These are phyloP conservation scores for Nicotiana rustica DNA, from an alignment of 305 asterid species.

Conservation along the genomic window DNA sequence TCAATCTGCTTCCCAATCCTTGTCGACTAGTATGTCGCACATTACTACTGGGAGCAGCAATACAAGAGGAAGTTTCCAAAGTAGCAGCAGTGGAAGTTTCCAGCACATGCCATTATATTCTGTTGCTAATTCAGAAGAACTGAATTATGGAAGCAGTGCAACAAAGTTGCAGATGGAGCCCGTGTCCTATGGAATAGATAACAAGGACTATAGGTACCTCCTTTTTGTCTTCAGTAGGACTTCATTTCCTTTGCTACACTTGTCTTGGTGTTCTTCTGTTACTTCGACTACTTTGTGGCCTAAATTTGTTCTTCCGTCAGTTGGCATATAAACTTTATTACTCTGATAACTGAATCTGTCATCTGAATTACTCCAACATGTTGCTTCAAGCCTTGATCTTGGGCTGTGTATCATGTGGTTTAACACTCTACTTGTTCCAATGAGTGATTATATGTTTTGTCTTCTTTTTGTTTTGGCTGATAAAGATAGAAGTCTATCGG, in stretches of 20 bases:
- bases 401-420: background rate
- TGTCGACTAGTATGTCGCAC: conserved; percentile 72
- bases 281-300: background rate
- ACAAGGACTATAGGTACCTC: conserved; percentile 79
- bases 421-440: background rate
- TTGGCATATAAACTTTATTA: background rate
- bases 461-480: background rate
- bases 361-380: background rate
- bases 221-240: background rate
- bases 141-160: conserved; percentile 62
- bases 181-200: conserved; percentile 64
- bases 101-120: conserved; percentile 70
- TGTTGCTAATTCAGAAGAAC: conserved; percentile 61
- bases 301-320: background rate
- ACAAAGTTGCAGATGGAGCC: conserved; percentile 87
- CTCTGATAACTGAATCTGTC: background rate
- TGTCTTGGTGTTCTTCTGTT: background rate
- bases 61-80: conserved; percentile 52
- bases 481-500: too few species aligned
- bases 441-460: background rate
- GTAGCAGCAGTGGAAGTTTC: conserved; percentile 63
- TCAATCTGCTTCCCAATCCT: conserved; percentile 80
- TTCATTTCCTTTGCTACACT: background rate
- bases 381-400: conserved; percentile 21
- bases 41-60: conserved; percentile 62